phyloP scores from a whole-genome alignment of 352 stramenopile species.

The Globisporangium sylvaticum region DNA sequence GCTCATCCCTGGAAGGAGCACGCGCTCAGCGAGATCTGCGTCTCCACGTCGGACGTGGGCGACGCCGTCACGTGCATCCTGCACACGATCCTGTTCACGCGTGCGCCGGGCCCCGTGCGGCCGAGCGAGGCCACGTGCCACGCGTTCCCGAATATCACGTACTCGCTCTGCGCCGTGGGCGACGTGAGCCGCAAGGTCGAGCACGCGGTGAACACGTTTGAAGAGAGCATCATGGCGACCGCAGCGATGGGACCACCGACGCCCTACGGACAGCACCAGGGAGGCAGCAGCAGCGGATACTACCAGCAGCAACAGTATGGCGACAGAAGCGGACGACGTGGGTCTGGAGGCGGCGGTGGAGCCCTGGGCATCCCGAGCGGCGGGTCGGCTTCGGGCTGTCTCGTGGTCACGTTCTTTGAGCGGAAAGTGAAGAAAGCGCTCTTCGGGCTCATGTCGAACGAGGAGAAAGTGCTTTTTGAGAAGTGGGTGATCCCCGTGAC shows the following conservation, averaged over 20 bases:
- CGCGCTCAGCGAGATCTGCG: slow-evolving; percentile 56
- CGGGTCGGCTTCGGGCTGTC: slow-evolving; percentile 27
- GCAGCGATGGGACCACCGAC: slow-evolving; percentile 10
- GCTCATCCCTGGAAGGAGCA: slow-evolving; percentile 50
- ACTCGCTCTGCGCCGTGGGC: slow-evolving; percentile 70
- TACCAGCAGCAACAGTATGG: slow-evolving; percentile 24
- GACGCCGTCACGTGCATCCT: slow-evolving; percentile 68
- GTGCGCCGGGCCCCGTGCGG: slow-evolving; percentile 63
- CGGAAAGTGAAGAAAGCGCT: slow-evolving; percentile 79
- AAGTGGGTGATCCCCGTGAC: slow-evolving; percentile 76
- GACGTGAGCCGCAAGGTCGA: slow-evolving; percentile 82
- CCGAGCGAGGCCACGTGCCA: slow-evolving; percentile 75
- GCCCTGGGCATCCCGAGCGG: slow-evolving; percentile 13
- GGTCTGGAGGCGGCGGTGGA: slow-evolving; percentile 15
- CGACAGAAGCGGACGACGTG: slow-evolving; percentile 17
- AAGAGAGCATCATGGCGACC: slow-evolving; percentile 37
- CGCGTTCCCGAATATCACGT: slow-evolving; percentile 70
- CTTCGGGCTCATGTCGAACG: slow-evolving; percentile 81
- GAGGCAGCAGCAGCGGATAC: slow-evolving; percentile 12
- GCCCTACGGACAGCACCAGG: slow-evolving; percentile 16
- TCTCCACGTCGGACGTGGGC: slow-evolving; percentile 47
- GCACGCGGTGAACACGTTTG: slow-evolving; percentile 52
- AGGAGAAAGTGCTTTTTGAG: slow-evolving; percentile 84
- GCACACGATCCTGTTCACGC: slow-evolving; percentile 81
- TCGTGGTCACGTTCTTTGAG: slow-evolving; percentile 78